Base-by-base conservation (phyloP, 2,329 filamentous ascomycete species). In the Furcasterigmium sp. region DNA sequence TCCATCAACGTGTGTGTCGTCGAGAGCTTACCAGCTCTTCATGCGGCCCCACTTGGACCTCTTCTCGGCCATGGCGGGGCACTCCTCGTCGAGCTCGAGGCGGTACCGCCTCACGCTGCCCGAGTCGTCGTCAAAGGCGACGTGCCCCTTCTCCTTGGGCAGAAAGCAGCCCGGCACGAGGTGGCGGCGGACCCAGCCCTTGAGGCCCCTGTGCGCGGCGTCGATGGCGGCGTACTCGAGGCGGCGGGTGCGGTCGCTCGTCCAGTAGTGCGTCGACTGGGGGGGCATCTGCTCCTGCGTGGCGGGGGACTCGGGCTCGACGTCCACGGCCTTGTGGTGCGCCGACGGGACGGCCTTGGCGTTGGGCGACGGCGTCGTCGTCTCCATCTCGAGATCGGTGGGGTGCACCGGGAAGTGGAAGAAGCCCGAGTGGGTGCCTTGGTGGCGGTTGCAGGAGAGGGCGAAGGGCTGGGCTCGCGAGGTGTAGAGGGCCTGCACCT, bases 201-300 rank as follows among this genome's bases (percentile, higher is more conserved):
- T 73, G 23, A 84, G 67, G 5, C 80, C 80, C 2, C 70, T 68
- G 28, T 71, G 75, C 2, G 80, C 78, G 0, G 79, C 78, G 39
- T 84, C 80, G 32, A 84, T 84, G 43, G 80, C 80, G 0, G 79
- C 80, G 52, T 84, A 84, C 62, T 84, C 80, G 4, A 82, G 67
- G 10, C 78, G 69, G 4, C 80, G 70, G 0, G 80, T 83, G 42
- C 69, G 69, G 55, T 83, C 77, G 53, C 77, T 82, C 1, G 79
- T 84, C 80, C 80, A 84, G 61, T 84, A 84, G 55, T 83, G 78
- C 2, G 76, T 78, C 3, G 80, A 82, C 4, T 76, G 76, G 11
- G 76, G 79, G 3, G 67, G 60, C 26, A 18, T 51, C 42, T 32
- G 49, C 44, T 19, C 53, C 47, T 26, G 44, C 44, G 25, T 41